Base-by-base conservation (phyloP, 768 basidiomycete species). In the Leccinum ochraceum region DNA sequence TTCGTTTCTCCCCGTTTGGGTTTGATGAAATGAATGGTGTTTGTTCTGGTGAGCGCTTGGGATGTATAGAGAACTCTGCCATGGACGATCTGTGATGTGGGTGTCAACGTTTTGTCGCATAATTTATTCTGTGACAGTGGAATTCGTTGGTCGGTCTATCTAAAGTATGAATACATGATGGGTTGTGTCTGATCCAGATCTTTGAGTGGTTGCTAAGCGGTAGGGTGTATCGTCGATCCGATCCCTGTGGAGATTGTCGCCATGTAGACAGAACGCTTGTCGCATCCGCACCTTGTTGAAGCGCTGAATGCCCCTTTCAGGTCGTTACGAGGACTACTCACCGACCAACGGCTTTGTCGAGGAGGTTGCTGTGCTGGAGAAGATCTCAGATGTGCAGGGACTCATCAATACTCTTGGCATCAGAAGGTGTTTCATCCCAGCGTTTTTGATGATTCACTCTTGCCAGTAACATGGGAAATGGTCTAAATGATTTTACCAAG, bases 1-100 rank as follows among this genome's bases (percentile, higher is more conserved):
- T 64, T 67, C 62, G 77, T 81, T 78, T 83, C 80, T 80, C 79
- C 80, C 78, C 75, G 65, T 54, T 42, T 64, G 75, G 81, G 81
- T 80, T 69, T 71, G 81, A 82, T 65, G 81, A 81, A 78, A 72
- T 71, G 69, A 58, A 53, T 65, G 67, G 57, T 66, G 61, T 59
- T 55, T 67, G 71, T n/a, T 56, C 66, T 67, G 77, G 81, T 83
- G 81, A 82, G 81, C 81, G 81, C 79, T 80, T 57, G 60, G 50
- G 60, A 42, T 60, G 59, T 44, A 49, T 57, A 63, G 24, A 54
- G n/a, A 20, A 44, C n/a, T 44, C 9, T 44, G 42, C n/a, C 3
- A 32, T 49, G 50, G 67, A 17, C 1, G 6, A 4, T 57, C 9
- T 54, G 63, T 39, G 37, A 32, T 28, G 22, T 54, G 57, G 63